Evolutionary conservation across 2,329 filamentous ascomycete species (phyloP).

Genomic region (Calycina herbarum): DNA sequence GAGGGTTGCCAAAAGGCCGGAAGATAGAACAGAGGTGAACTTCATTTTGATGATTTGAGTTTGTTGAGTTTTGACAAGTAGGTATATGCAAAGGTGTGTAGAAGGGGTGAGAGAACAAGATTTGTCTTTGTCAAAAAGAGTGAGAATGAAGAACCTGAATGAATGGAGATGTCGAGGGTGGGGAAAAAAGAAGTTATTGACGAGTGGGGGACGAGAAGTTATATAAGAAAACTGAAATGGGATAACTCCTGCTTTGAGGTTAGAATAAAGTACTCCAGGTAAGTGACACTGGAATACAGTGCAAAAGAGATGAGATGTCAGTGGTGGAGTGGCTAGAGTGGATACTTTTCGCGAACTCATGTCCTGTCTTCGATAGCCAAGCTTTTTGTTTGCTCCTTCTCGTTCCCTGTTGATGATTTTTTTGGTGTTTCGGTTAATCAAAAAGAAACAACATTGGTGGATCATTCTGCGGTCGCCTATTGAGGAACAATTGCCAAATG

Average conservation of each 20-base stretch:
- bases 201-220: neutral
- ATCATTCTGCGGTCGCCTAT: neutral
- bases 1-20: slow-evolving; percentile 46
- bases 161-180: neutral
- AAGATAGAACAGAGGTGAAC: slow-evolving; percentile 44
- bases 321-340: neutral
- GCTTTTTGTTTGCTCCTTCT: neutral
- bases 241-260: neutral
- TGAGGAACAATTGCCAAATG: neutral
- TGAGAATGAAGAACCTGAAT: neutral
- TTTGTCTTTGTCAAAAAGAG: slow-evolving; percentile 4
- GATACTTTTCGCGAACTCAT: neutral
- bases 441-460: neutral
- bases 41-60: slow-evolving; percentile 45
- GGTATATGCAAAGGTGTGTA: neutral
- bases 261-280: neutral
- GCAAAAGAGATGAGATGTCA: neutral
- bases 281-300: neutral
- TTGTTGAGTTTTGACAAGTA: neutral
- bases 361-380: neutral
- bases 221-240: neutral
- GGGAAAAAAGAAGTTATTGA: neutral
- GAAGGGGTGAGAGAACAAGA: neutral
- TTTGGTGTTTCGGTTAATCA: neutral
- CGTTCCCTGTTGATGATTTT: neutral